A percentile compares a stretch with the other conserved stretches of the same genome.
Evolutionary conservation across 2,329 filamentous ascomycete genomes (phyloP).

Genomic region (Aaosphaeria arxii): DNA sequence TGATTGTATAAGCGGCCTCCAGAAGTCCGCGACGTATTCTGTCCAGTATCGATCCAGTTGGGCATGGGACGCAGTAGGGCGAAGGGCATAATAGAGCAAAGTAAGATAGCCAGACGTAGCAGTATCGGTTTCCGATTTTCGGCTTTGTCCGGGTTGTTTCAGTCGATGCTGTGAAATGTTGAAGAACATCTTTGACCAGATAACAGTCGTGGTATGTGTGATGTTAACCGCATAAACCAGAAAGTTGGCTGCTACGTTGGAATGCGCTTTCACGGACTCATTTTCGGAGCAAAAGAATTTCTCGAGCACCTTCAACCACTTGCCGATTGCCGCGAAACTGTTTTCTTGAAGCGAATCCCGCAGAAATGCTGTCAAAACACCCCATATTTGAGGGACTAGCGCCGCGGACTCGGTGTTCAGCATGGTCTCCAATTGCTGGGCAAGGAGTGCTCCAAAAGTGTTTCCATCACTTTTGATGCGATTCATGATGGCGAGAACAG

Average conservation of each 20-base stretch:
- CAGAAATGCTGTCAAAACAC: constrained; percentile 74
- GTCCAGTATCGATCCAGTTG: constrained; percentile 79
- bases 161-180: constrained; percentile 26
- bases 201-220: constrained; percentile 54
- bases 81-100: constrained; percentile 49
- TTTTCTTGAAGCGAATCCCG: constrained; percentile 58
- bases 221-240: constrained; percentile 72
- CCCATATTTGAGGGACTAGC: constrained; percentile 86
- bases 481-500: constrained; percentile 62
- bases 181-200: constrained; percentile 32
- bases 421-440: constrained; percentile 61
- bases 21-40: constrained; percentile 63
- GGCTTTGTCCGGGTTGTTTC: constrained; percentile 55
- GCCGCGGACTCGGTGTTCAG: constrained; percentile 56
- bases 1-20: constrained; percentile 39
- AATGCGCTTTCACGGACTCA: constrained; percentile 59
- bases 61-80: constrained; percentile 62
- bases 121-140: constrained; percentile 59
- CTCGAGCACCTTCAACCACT: constrained; percentile 78
- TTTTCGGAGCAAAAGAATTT: constrained; percentile 81
- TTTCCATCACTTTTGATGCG: constrained; percentile 58
- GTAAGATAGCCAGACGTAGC: constrained; percentile 71
- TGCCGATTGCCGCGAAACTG: constrained; percentile 68
- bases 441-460: constrained; percentile 56
- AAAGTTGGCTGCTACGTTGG: constrained; percentile 82